A percentile compares a stretch with the other conserved stretches of the same genome.
Evolutionary conservation across 352 stramenopile species (phyloP).

Genomic region (Blastocystis sp.): DNA sequence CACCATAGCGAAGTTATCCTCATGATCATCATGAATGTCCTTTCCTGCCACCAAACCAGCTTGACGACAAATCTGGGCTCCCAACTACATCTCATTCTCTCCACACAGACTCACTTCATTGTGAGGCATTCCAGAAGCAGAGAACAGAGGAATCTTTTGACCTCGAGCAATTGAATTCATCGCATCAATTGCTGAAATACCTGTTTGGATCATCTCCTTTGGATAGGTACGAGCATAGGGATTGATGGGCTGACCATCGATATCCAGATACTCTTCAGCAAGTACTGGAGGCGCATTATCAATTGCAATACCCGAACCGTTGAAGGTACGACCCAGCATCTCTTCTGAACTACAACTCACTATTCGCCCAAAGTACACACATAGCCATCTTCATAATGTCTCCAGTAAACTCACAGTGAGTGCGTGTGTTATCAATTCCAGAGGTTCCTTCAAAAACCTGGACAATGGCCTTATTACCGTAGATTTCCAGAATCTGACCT

Average conservation of each 20-base stretch:
- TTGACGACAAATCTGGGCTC: slow-evolving; percentile 96
- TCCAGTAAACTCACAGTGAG: slow-evolving; percentile 95
- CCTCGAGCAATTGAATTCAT: slow-evolving; percentile 99
- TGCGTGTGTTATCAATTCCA: slow-evolving; percentile 97
- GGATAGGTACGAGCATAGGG: slow-evolving; percentile 96
- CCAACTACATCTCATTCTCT: slow-evolving; percentile 78
- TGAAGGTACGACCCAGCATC: slow-evolving; percentile 94
- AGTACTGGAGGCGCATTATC: slow-evolving; percentile 92
- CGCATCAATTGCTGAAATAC: slow-evolving; percentile 98
- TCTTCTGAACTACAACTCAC: slow-evolving; percentile 78
- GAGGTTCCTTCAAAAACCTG: slow-evolving; percentile 96
- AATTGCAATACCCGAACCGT: slow-evolving; percentile 95
- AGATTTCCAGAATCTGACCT: slow-evolving; percentile 89
- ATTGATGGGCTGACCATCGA: slow-evolving; percentile 98
- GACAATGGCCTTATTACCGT: slow-evolving; percentile 89
- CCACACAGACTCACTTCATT: slow-evolving; percentile 80
- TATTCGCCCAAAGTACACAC: slow-evolving; percentile 70
- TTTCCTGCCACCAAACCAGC: slow-evolving; percentile 96
- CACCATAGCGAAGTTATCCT: slow-evolving; percentile 99
- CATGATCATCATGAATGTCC: slow-evolving; percentile 93
- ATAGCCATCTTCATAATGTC: slow-evolving; percentile 98
- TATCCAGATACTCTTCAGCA: slow-evolving; percentile 96
- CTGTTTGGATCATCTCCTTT: slow-evolving; percentile 99
- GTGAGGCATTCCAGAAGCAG: slow-evolving; percentile 93
- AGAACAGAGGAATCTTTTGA: slow-evolving; percentile 99